These are phyloP conservation scores for Aureobasidium sp. DNA, from an alignment of 2,329 filamentous ascomycete genomes.

Conservation along the genomic window DNA sequence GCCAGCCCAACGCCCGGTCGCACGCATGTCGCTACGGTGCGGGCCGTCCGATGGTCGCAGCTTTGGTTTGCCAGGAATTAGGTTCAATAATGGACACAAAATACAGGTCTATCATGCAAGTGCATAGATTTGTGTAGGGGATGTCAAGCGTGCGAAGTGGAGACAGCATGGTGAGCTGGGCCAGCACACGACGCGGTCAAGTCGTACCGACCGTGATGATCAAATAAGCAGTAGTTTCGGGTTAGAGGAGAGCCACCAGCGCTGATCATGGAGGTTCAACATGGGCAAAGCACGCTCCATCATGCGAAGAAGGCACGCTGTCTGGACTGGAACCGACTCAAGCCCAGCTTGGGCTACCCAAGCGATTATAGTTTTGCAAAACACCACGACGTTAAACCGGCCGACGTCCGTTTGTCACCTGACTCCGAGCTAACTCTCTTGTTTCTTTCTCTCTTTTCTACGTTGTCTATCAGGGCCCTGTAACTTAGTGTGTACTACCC, in stretches of 20 bases:
- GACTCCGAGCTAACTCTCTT: constrained; percentile 7
- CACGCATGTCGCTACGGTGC: constrained; percentile 5
- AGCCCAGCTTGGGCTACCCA: neutral
- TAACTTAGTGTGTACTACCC: neutral
- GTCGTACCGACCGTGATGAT: constrained; percentile 1
- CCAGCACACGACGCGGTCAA: neutral
- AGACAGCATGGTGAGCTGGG: neutral
- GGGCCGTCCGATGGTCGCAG: neutral
- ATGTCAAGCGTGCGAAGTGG: neutral
- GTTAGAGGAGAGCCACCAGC: neutral
- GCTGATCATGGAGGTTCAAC: neutral
- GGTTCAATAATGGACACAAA: neutral
- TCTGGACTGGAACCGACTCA: constrained; percentile 1
- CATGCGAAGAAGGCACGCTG: neutral
- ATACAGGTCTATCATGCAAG: neutral
- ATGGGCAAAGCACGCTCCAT: constrained; percentile 8
- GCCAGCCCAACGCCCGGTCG: neutral
- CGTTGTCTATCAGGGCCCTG: constrained; percentile 1
- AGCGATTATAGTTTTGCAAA: constrained; percentile 12
- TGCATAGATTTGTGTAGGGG: neutral
- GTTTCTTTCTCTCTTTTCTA: constrained; percentile 10
- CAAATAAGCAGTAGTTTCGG: neutral
- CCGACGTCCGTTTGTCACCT: constrained; percentile 9
- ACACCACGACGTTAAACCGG: neutral
- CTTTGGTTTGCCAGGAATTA: neutral